These are phyloP conservation scores for Stenogyne calaminthoides DNA, from an alignment of 305 asterid genomes.

Conservation along the genomic window DNA sequence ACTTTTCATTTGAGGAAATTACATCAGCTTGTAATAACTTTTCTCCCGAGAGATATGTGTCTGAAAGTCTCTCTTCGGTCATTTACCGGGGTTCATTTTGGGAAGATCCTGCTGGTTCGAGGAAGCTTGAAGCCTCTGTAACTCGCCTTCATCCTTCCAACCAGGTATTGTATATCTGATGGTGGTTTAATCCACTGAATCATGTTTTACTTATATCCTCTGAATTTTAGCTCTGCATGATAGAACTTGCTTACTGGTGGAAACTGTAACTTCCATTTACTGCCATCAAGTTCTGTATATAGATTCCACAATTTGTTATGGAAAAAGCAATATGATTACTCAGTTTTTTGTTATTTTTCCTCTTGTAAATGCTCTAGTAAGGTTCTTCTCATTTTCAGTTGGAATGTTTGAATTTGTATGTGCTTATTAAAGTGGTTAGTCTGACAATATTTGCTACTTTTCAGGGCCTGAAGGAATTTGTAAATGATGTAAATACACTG, in stretches of 20 bases:
- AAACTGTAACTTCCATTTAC: neutral
- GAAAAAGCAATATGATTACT: neutral
- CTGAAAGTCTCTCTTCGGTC: constrained; percentile 85
- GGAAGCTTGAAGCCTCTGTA: constrained; percentile 75
- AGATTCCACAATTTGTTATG: neutral
- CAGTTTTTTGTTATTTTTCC: neutral
- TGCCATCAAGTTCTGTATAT: neutral
- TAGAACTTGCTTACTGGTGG: neutral
- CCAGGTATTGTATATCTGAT: constrained; percentile 48
- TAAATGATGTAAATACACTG: constrained; percentile 69
- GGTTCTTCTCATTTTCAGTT: constrained; percentile 6
- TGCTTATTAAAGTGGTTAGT: neutral
- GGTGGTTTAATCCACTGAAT: constrained; percentile 13
- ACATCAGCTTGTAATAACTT: constrained; percentile 84
- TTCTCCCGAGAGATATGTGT: constrained; percentile 74
- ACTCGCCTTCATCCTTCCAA: constrained; percentile 70
- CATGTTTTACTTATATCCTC: neutral
- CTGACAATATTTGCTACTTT: constrained; percentile 26
- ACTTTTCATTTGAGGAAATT: constrained; percentile 67
- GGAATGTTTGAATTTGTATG: neutral
- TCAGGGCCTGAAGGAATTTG: constrained; percentile 82
- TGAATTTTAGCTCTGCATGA: neutral
- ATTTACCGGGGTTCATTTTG: constrained; percentile 75
- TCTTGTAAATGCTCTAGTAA: neutral
- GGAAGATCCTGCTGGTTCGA: constrained; percentile 51